Conservation (phyloP, 1,139 yeast genomes). For the Candida tetrigidarum region DNA sequence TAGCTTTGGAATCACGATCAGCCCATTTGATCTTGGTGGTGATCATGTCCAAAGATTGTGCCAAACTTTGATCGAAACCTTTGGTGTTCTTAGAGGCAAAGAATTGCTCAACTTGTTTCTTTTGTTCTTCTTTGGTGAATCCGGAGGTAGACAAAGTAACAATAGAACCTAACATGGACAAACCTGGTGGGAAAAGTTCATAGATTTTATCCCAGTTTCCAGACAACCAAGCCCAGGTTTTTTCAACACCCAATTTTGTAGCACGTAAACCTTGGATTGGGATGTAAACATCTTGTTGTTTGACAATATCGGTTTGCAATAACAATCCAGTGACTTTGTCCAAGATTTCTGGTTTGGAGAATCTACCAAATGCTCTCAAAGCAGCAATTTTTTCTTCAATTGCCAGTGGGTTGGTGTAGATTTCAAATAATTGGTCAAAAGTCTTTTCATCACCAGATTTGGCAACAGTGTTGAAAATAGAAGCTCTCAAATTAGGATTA, state of each 20-base stretch:
- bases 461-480: constrained; percentile 73
- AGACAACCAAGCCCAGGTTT: constrained; percentile 78
- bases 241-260: constrained; percentile 63
- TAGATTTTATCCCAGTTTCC: constrained; percentile 72
- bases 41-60: constrained; percentile 71
- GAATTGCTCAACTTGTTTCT: constrained; percentile 53
- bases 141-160: constrained; percentile 65
- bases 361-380: constrained; percentile 73
- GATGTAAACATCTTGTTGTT: constrained; percentile 80
- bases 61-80: constrained; percentile 75
- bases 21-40: constrained; percentile 69
- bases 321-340: constrained; percentile 63
- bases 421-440: constrained; percentile 63
- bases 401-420: constrained; percentile 68
- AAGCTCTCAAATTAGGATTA: constrained; percentile 78
- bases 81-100: constrained; percentile 64
- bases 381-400: constrained; percentile 81
- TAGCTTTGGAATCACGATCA: constrained; percentile 58
- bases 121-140: constrained; percentile 61
- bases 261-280: constrained; percentile 75
- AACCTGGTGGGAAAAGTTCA: constrained; percentile 77
- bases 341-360: constrained; percentile 60
- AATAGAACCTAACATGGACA: constrained; percentile 76
- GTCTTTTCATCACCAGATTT: constrained; percentile 64
- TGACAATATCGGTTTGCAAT: constrained; percentile 69